Conservation (phyloP, 2,329 filamentous ascomycete genomes). For the Apiospora sp. region DNA sequence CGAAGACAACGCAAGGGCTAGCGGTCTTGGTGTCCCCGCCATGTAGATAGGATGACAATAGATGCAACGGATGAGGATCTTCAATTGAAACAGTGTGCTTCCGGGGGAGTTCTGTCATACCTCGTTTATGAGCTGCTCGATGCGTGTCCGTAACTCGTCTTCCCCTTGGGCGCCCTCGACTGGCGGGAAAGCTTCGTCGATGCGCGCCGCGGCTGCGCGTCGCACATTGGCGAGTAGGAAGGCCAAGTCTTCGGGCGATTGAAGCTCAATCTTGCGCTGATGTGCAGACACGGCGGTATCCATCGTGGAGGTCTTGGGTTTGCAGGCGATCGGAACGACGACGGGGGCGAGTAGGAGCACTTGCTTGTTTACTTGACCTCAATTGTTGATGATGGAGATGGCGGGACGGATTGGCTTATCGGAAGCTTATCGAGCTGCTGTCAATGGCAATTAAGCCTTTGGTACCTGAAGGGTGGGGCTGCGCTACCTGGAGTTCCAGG, state of each 20-base stretch:
- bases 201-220: slow-evolving; percentile 70
- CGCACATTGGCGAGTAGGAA: slow-evolving; percentile 76
- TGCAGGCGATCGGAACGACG: neutral
- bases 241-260: slow-evolving; percentile 75
- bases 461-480: neutral
- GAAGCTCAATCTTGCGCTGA: slow-evolving; percentile 81
- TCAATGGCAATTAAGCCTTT: slow-evolving; percentile 8
- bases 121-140: slow-evolving; percentile 67
- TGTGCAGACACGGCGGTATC: slow-evolving; percentile 36
- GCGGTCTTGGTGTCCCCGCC: neutral
- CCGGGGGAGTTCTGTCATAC: slow-evolving; percentile 45
- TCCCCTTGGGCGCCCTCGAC: slow-evolving; percentile 58
- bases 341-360: neutral
- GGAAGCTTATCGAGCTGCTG: neutral
- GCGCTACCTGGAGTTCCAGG: neutral
- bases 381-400: slow-evolving; percentile 4
- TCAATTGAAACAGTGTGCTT: slow-evolving; percentile 17
- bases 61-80: neutral
- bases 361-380: neutral
- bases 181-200: slow-evolving; percentile 73
- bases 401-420: slow-evolving; percentile 17
- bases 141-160: slow-evolving; percentile 65
- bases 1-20: neutral
- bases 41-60: neutral
- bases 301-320: slow-evolving; percentile 26